phyloP scores from a whole-genome alignment of 2,329 filamentous ascomycete species.

The Phialocephala subalpina region DNA sequence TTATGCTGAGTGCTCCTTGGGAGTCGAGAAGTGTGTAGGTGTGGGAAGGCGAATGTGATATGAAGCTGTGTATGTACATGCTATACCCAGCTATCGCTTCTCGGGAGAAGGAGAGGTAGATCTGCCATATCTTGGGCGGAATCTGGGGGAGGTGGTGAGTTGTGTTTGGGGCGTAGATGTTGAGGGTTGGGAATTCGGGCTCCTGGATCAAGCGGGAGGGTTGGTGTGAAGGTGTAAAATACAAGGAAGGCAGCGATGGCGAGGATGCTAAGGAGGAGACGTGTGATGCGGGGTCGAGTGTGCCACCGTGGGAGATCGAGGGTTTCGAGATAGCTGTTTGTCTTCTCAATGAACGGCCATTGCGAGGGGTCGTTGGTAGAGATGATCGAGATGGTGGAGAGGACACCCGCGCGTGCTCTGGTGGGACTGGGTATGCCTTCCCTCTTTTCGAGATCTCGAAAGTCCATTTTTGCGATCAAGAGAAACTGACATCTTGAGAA shows the following conservation, averaged over 20 bases:
- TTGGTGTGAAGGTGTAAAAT: conserved; percentile 3
- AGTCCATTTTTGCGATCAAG: neutral
- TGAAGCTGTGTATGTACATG: conserved; percentile 26
- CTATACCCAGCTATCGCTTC: conserved; percentile 14
- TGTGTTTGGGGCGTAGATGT: conserved; percentile 11
- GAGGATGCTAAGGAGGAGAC: neutral
- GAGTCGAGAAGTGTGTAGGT: conserved; percentile 36
- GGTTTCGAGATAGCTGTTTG: conserved; percentile 8
- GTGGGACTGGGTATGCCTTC: neutral
- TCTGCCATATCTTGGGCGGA: conserved; percentile 40
- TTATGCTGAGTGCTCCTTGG: conserved; percentile 27
- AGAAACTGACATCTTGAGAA: neutral
- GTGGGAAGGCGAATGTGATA: conserved; percentile 31
- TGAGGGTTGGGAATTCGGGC: conserved; percentile 6
- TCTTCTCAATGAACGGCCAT: conserved; percentile 7
- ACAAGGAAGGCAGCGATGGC: neutral
- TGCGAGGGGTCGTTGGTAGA: neutral
- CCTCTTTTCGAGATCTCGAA: neutral
- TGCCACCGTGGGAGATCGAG: conserved; percentile 7
- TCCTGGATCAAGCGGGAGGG: neutral
- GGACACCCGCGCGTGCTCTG: neutral
- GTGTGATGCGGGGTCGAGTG: neutral
- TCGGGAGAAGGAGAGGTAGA: conserved; percentile 33
- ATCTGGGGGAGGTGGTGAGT: conserved; percentile 27
- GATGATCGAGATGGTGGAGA: neutral